Conservation (phyloP, 495 filamentous ascomycete genomes). For the Pseudomonodictys pantanalensis region DNA sequence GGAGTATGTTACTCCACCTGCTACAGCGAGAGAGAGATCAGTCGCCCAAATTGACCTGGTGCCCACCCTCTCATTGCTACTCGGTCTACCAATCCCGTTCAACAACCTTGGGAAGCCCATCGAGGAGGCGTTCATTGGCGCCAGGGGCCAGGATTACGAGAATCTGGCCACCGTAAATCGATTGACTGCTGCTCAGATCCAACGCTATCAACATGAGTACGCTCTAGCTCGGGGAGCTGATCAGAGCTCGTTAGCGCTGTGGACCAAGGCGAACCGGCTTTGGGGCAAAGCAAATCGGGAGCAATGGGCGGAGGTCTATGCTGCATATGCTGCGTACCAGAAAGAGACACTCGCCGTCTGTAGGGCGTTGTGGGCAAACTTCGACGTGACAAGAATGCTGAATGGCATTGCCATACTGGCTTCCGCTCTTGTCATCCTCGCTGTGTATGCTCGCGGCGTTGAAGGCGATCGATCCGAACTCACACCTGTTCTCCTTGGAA, state of each 20-base stretch:
- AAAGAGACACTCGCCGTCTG: conserved; percentile 74
- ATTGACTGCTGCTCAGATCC: conserved; percentile 79
- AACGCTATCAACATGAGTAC: conserved; percentile 77
- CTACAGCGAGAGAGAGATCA: conserved; percentile 70
- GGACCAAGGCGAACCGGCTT: conserved; percentile 55
- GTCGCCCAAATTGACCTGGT: conserved; percentile 97
- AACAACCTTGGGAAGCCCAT: conserved; percentile 97
- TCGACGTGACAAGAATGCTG: conserved; percentile 81
- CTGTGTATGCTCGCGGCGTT: conserved; percentile 66
- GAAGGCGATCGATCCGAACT: conserved; percentile 53
- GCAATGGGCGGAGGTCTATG: conserved; percentile 52
- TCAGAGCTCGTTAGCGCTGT: conserved; percentile 52
- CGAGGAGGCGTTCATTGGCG: conserved; percentile 83
- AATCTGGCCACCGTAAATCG: conserved; percentile 74
- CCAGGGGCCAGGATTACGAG: conserved; percentile 62
- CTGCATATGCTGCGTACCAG: conserved; percentile 70
- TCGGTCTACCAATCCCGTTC: conserved; percentile 91
- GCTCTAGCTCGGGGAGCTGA: conserved; percentile 59
- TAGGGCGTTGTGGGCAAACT: conserved; percentile 83
- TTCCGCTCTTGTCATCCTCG: conserved; percentile 61
- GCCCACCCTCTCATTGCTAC: conserved; percentile 78
- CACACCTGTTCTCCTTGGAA: conserved; percentile 46
- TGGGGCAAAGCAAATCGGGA: conserved; percentile 59
- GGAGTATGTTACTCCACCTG: conserved; percentile 61
- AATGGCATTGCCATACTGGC: conserved; percentile 70